Conservation (phyloP, 2,329 filamentous ascomycete species). For the Diaporthe batatas region DNA sequence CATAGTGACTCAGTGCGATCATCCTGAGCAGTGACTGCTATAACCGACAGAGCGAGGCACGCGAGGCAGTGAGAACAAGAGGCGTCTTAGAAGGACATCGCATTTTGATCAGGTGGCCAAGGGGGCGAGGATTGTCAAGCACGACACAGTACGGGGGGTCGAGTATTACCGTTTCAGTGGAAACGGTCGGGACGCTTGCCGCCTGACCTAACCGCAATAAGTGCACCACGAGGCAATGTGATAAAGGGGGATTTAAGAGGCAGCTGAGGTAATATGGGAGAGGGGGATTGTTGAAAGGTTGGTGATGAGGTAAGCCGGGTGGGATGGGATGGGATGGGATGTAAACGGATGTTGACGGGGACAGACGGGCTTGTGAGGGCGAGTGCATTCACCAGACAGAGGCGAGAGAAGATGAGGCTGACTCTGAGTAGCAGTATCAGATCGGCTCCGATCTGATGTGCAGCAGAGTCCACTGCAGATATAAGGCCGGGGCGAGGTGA, state of each 20-base stretch:
- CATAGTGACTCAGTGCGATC: slow-evolving; percentile 13
- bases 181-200: slow-evolving; percentile 38
- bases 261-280: slow-evolving; percentile 29
- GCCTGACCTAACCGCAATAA: slow-evolving; percentile 29
- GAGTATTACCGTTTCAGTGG: slow-evolving; percentile 34
- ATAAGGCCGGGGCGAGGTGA: slow-evolving; percentile 21
- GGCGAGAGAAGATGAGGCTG: slow-evolving; percentile 30
- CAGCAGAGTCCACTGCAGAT: slow-evolving; percentile 24
- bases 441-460: slow-evolving; percentile 34
- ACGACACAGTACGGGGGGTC: neutral
- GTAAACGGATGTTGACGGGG: slow-evolving; percentile 4
- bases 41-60: neutral
- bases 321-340: neutral
- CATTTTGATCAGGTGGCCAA: neutral
- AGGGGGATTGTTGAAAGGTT: neutral
- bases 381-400: slow-evolving; percentile 25
- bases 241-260: neutral
- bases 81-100: slow-evolving; percentile 15
- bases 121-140: neutral
- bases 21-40: slow-evolving; percentile 2
- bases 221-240: neutral
- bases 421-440: slow-evolving; percentile 29
- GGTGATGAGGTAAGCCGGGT: slow-evolving; percentile 41
- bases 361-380: slow-evolving; percentile 10
- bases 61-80: slow-evolving; percentile 9